Percentiles rank a stretch among this genome's conserved stretches.
These are phyloP conservation scores for Grosmannia serpens DNA, from an alignment of 2,329 filamentous ascomycete genomes.

Conservation along the genomic window DNA sequence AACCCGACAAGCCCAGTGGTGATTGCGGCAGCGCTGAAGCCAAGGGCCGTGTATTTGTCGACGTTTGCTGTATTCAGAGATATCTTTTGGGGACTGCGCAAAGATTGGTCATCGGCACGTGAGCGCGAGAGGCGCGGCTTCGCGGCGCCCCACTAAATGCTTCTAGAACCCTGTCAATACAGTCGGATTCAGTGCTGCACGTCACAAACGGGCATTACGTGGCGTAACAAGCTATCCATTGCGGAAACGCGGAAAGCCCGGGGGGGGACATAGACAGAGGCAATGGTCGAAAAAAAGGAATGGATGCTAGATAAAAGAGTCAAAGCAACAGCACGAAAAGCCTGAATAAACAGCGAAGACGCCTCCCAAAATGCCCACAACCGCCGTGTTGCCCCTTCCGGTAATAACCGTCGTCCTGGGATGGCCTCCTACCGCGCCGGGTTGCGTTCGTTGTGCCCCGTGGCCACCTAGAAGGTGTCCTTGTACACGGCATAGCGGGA, in stretches of 20 bases:
- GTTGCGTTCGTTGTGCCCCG: neutral
- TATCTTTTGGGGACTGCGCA: neutral
- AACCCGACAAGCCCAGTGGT: neutral
- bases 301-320: neutral
- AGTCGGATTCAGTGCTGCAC: neutral
- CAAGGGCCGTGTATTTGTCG: neutral
- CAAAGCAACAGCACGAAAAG: neutral
- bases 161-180: neutral
- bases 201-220: neutral
- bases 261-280: neutral
- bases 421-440: neutral
- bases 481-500: slow-evolving; percentile 32
- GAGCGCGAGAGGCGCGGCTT: neutral
- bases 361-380: slow-evolving; percentile 1
- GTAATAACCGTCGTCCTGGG: neutral
- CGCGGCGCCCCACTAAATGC: neutral
- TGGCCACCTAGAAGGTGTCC: slow-evolving; percentile 10
- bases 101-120: neutral
- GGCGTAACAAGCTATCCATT: too few relatives aligned
- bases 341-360: neutral
- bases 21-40: neutral
- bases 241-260: neutral
- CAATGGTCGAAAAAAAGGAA: neutral
- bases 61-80: neutral
- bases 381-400: neutral